Conservation (phyloP, 1,284 basidiomycete genomes). For the Boletus sp. region DNA sequence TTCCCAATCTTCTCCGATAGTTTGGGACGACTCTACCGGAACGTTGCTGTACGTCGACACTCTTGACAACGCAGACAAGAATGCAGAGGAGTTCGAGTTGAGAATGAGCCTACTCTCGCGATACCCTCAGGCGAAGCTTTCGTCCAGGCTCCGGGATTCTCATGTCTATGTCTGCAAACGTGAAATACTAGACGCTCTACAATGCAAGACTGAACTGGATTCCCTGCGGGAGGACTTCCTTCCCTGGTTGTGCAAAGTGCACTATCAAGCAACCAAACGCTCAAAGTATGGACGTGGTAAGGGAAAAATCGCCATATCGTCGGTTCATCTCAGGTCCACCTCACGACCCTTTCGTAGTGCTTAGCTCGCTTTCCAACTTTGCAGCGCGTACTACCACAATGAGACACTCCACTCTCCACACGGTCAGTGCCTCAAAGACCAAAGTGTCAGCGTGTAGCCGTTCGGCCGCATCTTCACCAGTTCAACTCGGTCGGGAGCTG, state of each 20-base stretch:
- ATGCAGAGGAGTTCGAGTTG: conserved; percentile 67
- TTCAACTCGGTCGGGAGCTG: conserved; percentile 19
- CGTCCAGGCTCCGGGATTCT: conserved; percentile 73
- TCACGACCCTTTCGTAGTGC: conserved; percentile 8
- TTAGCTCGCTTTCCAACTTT: conserved; percentile 22
- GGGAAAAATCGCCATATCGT: conserved; percentile 8
- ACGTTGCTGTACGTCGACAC: conserved; percentile 73
- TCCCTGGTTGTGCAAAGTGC: conserved; percentile 84
- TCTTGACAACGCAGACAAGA: conserved; percentile 60
- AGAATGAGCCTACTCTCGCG: conserved; percentile 71
- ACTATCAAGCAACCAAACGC: conserved; percentile 62
- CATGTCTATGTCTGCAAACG: conserved; percentile 87
- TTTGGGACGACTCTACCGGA: conserved; percentile 60
- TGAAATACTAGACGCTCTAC: conserved; percentile 69
- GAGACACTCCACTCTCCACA: conserved; percentile 54
- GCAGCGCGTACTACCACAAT: conserved; percentile 38
- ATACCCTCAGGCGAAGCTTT: conserved; percentile 71
- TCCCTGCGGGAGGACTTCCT: conserved; percentile 85
- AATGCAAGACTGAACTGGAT: conserved; percentile 64
- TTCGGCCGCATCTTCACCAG: conserved; percentile 22
- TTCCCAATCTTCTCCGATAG: conserved; percentile 46
- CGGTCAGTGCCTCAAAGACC: conserved; percentile 15
- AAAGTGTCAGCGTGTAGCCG: conserved; percentile 5
- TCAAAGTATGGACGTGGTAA: conserved; percentile 55
- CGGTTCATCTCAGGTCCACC: background rate